These are phyloP conservation scores for Wilhelminamyces savonicus DNA, from an alignment of 805 yeast species.

Conservation along the genomic window DNA sequence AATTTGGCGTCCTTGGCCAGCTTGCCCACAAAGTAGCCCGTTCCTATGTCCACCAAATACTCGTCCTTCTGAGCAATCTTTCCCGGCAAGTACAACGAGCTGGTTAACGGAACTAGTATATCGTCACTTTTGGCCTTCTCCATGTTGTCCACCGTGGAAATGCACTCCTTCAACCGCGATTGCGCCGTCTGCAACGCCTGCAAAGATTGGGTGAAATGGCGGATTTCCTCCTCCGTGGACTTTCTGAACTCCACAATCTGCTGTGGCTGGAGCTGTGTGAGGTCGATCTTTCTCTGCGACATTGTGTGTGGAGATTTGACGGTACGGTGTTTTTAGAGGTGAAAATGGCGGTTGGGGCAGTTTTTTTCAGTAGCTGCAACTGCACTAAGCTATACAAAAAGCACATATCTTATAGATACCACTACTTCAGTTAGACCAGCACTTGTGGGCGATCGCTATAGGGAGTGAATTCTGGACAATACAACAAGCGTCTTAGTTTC, in stretches of 20 bases:
- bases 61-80: constrained; percentile 54
- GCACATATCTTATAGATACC: no score
- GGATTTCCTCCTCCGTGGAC: constrained; percentile 77
- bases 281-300: constrained; percentile 41
- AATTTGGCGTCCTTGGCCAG: constrained; percentile 53
- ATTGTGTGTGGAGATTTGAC: no score
- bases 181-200: constrained; percentile 82
- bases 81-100: constrained; percentile 89
- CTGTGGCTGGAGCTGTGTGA: constrained; percentile 68
- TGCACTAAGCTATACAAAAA: no score
- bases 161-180: constrained; percentile 75
- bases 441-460: no score
- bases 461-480: no score
- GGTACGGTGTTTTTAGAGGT: no score
- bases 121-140: constrained; percentile 36
- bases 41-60: constrained; percentile 90
- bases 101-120: constrained; percentile 79
- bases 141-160: constrained; percentile 57
- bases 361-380: no score
- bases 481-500: no score
- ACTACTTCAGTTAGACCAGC: no score
- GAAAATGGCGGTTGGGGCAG: no score
- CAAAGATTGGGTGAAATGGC: constrained; percentile 77
- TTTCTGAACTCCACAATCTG: constrained; percentile 80
- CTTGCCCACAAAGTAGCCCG: constrained; percentile 92